Evolutionary conservation across 768 basidiomycete genomes (phyloP), one percentile per base, ranked within the genome.

Genomic region (Boletus reticulatus): DNA sequence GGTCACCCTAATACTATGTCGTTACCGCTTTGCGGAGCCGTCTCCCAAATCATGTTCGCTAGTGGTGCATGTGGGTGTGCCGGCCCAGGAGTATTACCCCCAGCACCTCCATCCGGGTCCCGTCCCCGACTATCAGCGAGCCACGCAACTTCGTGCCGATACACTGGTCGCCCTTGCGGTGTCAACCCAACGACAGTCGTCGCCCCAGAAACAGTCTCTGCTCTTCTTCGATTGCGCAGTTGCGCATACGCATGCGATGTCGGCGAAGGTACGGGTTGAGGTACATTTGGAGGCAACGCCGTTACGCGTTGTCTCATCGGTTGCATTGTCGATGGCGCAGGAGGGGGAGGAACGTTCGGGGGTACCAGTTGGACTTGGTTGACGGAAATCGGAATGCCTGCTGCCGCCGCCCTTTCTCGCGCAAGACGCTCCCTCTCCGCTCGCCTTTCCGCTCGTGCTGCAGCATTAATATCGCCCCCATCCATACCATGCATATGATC

Each of bases 391-490:
- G 62, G 41, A 4, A 56, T 41, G 17, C 59, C 57, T 27, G 51
- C 44, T 22, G 48, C 59, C 9, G 51, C 45, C 4, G 58, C 69
- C 29, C 70, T 58, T 51, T 71, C 70, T 43, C 69, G 65, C 1
- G 58, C 57, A 17, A 59, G 43, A 29, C 67, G 68, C 47, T 77
- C 76, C 38, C 76, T 73, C 53, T 75, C 72, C 4, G 71, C 73
- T 47, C 76, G 62, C 36, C 76, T 66, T 52, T 78, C 76, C 24
- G 63, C 59, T 13, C 70, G 62, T 41, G 63, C 64, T 22, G 50
- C 55, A 1, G 50, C 56, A 34, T 32, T 53, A 10, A 52, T 58
- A 46, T 62, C 67, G 6, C n/a, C 0, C 22, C 34, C 57, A n/a
- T 69, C 60, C 0, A 14, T 20, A 17, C 48, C 41, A 24, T 67